Evolutionary conservation across 192 early-diverging fungal species (phyloP), one percentile per base, ranked within the genome.

Genomic region (Gamsiella multidivaricata): DNA sequence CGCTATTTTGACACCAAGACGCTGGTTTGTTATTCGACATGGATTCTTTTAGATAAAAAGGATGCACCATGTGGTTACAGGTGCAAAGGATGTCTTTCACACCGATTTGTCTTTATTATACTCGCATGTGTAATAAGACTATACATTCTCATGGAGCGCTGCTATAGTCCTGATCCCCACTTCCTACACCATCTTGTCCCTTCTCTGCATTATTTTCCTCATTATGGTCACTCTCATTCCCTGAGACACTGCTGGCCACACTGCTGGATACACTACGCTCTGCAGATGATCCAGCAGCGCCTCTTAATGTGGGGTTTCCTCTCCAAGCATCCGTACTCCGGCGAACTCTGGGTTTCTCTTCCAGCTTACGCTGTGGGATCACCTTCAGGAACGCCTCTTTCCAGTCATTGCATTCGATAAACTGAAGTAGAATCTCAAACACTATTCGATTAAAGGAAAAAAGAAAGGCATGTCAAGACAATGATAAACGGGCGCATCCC

Each of bases 311-410:
- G 5, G 45, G 45, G n/a, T 61, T 53, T 39, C 41, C 47, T 46
- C 52, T 59, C 73, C 73, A 78, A 14, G 65, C 50, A 34, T 67
- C 73, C 5, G 50, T 61, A 18, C 73, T 66, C 5, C 73, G 58
- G 12, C 73, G 65, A 11, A 65, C 54, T 22, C 70, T 49, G 45
- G 52, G 73, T 34, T 71, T 84, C 6, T 87, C 81, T 46, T 90
- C 85, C 54, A 93, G 78, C 81, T 98, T 98, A 33, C 97, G 91
- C 54, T 88, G 84, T 37, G 97, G 97, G 46, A 99, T 93, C n/a
- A 93, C 90, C n/a, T 92, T 91, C 66, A 93, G 22, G 70, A 99
- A 94, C 12, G 96, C 92, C 15, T 85, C 80, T 70, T 92, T 83
- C 97, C 97, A 99, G 83, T 96, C 91, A 9, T 81, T 71, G 10